These are phyloP conservation scores for Pythium aristosporum DNA, from an alignment of 352 stramenopile species.

Conservation along the genomic window DNA sequence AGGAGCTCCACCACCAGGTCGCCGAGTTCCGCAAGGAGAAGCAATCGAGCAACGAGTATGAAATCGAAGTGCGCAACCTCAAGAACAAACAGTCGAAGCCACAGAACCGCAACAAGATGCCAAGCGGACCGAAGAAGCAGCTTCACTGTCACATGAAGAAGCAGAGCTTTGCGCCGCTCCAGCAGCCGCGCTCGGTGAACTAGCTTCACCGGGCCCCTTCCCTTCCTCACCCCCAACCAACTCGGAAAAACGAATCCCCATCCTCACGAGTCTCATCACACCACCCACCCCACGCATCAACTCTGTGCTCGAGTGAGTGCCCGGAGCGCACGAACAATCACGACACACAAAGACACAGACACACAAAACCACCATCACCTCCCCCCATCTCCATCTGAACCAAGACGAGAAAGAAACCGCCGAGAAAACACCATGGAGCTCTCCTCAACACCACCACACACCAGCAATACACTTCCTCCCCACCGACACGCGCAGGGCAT, in stretches of 20 bases:
- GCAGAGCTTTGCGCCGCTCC: constrained; percentile 49
- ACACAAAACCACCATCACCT: constrained; percentile 6
- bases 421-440: constrained; percentile 16
- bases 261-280: constrained; percentile 29
- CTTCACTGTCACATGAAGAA: constrained; percentile 40
- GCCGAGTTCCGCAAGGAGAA: constrained; percentile 57
- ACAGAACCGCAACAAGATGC: constrained; percentile 39
- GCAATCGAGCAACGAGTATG: constrained; percentile 50
- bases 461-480: constrained; percentile 2
- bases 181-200: constrained; percentile 73
- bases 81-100: constrained; percentile 52
- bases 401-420: constrained; percentile 18
- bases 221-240: neutral
- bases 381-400: constrained; percentile 19
- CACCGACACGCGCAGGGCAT: neutral
- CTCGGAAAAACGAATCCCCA: constrained; percentile 18
- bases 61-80: constrained; percentile 56
- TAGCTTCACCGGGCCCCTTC: constrained; percentile 13
- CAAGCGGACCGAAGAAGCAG: constrained; percentile 40
- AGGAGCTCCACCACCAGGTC: constrained; percentile 65
- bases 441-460: constrained; percentile 10
- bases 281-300: constrained; percentile 20
- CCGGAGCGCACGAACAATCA: constrained; percentile 9
- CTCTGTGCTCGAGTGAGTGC: constrained; percentile 26
- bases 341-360: constrained; percentile 7